Percentiles rank a stretch among this genome's conserved stretches.
Evolutionary conservation across 2,329 filamentous ascomycete species (phyloP).

Genomic region (Beauveria brongniartii): DNA sequence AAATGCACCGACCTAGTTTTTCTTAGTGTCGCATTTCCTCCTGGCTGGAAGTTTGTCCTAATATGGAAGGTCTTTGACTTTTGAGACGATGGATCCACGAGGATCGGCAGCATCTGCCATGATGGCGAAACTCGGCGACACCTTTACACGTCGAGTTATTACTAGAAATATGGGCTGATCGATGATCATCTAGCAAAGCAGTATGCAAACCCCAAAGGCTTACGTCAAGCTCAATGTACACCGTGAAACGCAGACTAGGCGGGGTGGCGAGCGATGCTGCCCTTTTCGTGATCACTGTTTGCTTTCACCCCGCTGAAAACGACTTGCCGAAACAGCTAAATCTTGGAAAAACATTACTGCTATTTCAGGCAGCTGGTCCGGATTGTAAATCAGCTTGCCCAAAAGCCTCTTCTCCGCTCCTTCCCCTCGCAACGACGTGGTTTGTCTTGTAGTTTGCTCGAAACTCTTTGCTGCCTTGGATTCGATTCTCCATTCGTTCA

Average conservation of each 20-base stretch:
- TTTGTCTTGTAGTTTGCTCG: neutral
- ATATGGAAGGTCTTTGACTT: neutral
- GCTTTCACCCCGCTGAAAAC: neutral
- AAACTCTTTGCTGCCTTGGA: neutral
- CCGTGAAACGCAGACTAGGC: neutral
- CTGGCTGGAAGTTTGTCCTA: neutral
- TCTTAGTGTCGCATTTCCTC: no score
- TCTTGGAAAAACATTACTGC: neutral
- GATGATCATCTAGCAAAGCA: no score
- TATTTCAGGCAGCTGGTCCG: neutral
- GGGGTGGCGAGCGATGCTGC: neutral
- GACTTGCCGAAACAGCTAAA: neutral
- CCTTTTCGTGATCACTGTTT: no score
- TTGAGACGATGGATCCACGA: neutral
- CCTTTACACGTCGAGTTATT: no score
- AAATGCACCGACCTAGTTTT: no score
- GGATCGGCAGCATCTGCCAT: neutral
- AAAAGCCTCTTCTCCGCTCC: neutral
- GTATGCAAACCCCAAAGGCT: no score
- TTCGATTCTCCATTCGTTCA: neutral
- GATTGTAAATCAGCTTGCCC: neutral
- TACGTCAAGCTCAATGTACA: no score
- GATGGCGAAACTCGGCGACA: neutral
- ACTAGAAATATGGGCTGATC: no score
- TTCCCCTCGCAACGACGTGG: neutral